phyloP scores from a whole-genome alignment of 1,284 basidiomycete species.

The Sporisorium scitamineum region DNA sequence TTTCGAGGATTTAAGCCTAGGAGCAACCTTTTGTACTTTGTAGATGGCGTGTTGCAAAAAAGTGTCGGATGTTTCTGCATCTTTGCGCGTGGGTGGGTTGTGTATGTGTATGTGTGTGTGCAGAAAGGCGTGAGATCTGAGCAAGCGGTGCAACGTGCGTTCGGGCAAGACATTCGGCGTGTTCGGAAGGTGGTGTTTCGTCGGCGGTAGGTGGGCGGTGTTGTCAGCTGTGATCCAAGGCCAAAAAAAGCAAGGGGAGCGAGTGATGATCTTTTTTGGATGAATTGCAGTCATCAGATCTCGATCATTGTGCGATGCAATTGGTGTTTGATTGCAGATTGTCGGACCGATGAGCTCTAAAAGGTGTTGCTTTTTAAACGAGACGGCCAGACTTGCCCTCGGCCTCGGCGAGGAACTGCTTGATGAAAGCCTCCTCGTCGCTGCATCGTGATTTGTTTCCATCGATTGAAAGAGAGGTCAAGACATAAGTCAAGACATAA shows the following conservation, averaged over 20 bases:
- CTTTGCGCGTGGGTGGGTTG: background rate
- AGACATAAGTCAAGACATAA: background rate
- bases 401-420: conserved; percentile 67
- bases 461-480: too few relatives aligned
- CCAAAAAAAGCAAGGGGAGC: background rate
- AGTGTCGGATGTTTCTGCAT: background rate
- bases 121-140: too few relatives aligned
- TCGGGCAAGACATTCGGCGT: too few relatives aligned
- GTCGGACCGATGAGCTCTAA: background rate
- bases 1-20: conserved; percentile 37
- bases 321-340: background rate
- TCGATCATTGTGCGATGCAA: background rate
- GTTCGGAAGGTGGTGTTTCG: too few relatives aligned
- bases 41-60: background rate
- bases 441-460: conserved; percentile 25
- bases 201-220: too few relatives aligned
- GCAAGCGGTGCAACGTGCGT: too few relatives aligned
- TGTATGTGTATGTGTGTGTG: background rate
- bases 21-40: background rate
- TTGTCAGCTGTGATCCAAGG: background rate
- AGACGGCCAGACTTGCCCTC: conserved; percentile 53
- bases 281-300: background rate
- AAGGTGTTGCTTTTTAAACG: conserved; percentile 26
- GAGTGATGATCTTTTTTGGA: background rate
- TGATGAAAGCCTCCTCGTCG: conserved; percentile 68